A percentile compares a stretch with the other conserved stretches of the same genome.
phyloP scores from a whole-genome alignment of 441 rosid species.

The Euphorbia corollata region DNA sequence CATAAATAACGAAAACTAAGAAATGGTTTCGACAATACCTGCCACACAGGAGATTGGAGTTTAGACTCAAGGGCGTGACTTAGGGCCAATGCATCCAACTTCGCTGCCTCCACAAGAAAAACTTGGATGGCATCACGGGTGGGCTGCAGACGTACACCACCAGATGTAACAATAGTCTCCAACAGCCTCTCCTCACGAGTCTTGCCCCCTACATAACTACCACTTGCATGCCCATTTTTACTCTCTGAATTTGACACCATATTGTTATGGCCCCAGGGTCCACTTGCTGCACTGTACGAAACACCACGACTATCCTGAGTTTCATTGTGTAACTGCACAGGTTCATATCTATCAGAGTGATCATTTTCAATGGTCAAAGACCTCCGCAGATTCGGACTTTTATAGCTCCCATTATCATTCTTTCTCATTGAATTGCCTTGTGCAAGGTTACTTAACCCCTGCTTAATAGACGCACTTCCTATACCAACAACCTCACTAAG shows the following conservation, averaged over 20 bases:
- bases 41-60: constrained; percentile 90
- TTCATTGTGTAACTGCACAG: constrained; percentile 49
- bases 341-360: constrained; percentile 62
- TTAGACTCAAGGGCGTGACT: constrained; percentile 71
- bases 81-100: constrained; percentile 66
- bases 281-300: constrained; percentile 41
- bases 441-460: constrained; percentile 73
- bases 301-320: constrained; percentile 37
- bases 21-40: constrained; percentile 40
- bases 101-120: constrained; percentile 76
- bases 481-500: constrained; percentile 88
- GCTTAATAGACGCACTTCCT: constrained; percentile 93
- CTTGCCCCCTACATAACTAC: constrained; percentile 49
- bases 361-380: constrained; percentile 75
- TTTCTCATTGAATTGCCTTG: constrained; percentile 62
- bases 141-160: constrained; percentile 94
- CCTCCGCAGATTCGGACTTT: constrained; percentile 75
- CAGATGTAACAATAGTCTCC: constrained; percentile 88
- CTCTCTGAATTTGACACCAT: constrained; percentile 33
- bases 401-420: constrained; percentile 79
- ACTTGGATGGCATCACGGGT: constrained; percentile 86
- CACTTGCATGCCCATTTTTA: constrained; percentile 42
- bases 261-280: constrained; percentile 56
- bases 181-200: constrained; percentile 80
- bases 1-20: constrained; percentile 10